Conservation (phyloP, 805 yeast species). For the Candida patagonica region DNA sequence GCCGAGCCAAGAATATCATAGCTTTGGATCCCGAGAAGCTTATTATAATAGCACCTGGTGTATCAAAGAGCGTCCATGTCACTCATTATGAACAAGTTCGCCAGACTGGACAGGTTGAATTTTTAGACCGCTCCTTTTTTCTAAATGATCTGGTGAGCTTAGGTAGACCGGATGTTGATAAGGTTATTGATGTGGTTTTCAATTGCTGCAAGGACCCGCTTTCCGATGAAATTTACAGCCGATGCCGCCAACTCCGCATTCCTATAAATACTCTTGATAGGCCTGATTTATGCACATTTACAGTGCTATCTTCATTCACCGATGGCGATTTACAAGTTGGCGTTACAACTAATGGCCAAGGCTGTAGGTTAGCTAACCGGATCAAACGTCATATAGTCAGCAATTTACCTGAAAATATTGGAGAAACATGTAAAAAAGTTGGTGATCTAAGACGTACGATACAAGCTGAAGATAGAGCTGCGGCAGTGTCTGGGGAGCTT, state of each 20-base stretch:
- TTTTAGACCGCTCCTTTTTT: slow-evolving; percentile 31
- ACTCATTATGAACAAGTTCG: not conserved
- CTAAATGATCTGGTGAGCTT: slow-evolving; percentile 38
- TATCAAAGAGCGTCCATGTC: not conserved
- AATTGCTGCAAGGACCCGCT: slow-evolving; percentile 33
- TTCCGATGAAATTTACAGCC: slow-evolving; percentile 19
- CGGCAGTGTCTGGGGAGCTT: slow-evolving; percentile 28
- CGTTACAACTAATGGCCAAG: slow-evolving; percentile 78
- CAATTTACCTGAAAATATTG: slow-evolving; percentile 60
- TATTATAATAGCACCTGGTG: not conserved
- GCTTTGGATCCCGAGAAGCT: slow-evolving; percentile 4
- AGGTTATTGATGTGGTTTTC: slow-evolving; percentile 68
- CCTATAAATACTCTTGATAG: slow-evolving; percentile 77
- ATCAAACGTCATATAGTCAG: slow-evolving; percentile 61
- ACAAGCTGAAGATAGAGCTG: slow-evolving; percentile 30
- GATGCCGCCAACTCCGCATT: slow-evolving; percentile 55
- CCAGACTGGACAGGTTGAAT: slow-evolving; percentile 13
- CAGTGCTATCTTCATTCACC: slow-evolving; percentile 59
- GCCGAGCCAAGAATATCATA: slow-evolving; percentile 39
- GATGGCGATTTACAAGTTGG: slow-evolving; percentile 76
- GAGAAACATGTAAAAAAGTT: slow-evolving; percentile 55
- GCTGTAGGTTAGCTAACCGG: slow-evolving; percentile 77
- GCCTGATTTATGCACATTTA: slow-evolving; percentile 64
- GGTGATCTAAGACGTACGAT: slow-evolving; percentile 55
- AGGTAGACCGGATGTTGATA: slow-evolving; percentile 56